Percentiles rank a stretch among this genome's conserved stretches.
Evolutionary conservation across 805 yeast genomes (phyloP).

Genomic region (Schwanniomyces pseudopolymorphus): DNA sequence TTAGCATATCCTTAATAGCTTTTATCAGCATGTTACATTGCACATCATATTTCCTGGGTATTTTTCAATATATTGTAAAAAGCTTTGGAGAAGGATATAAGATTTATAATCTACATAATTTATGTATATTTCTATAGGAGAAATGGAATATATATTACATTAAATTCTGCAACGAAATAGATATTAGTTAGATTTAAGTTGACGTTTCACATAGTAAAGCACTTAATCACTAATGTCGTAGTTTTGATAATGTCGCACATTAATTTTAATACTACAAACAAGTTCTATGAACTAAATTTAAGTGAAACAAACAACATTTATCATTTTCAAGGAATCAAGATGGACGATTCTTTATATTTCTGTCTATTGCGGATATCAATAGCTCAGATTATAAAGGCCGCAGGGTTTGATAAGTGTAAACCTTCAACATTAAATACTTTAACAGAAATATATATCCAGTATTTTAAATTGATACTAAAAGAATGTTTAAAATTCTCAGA

Average conservation of each 20-base stretch:
- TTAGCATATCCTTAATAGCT: not conserved
- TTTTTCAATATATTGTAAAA: not conserved
- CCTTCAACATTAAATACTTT: constrained; percentile 70
- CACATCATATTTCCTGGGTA: not conserved
- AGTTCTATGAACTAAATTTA: not conserved
- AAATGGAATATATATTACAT: not conserved
- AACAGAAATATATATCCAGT: constrained; percentile 74
- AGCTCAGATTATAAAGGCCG: constrained; percentile 65
- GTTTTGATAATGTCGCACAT: not conserved
- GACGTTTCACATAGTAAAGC: too few relatives aligned
- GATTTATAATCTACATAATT: not conserved
- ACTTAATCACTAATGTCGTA: not conserved
- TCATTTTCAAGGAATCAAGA: constrained; percentile 4
- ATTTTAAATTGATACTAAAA: constrained; percentile 52
- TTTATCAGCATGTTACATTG: not conserved
- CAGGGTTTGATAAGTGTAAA: constrained; percentile 80
- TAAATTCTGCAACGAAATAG: not conserved
- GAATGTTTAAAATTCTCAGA: constrained; percentile 53
- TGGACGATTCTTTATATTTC: constrained; percentile 43
- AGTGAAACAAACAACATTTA: too few relatives aligned
- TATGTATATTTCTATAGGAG: not conserved
- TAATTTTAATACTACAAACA: not conserved
- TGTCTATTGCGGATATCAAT: constrained; percentile 38
- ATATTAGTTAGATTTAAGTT: not conserved
- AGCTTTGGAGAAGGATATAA: not conserved